Percentiles rank a stretch among this genome's conserved stretches.
phyloP scores from a whole-genome alignment of 176 grass and related monocot species.

The Carex scoparia region DNA sequence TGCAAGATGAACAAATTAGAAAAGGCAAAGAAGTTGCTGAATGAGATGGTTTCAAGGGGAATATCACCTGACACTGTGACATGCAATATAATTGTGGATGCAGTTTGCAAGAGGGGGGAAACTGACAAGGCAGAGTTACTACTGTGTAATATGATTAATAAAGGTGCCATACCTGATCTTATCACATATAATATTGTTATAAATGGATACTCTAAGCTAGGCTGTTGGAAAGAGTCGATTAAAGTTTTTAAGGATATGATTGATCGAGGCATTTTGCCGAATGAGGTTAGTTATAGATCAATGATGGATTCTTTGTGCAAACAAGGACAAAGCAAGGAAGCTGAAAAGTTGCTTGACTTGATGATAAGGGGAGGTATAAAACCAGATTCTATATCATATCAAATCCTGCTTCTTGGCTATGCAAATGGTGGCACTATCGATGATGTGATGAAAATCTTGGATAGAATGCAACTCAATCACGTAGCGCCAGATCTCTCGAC shows the following conservation, averaged over 20 bases:
- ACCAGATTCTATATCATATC: not conserved
- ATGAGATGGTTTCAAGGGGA: constrained; percentile 11
- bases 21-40: not conserved
- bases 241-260: constrained; percentile 8
- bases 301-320: constrained; percentile 12
- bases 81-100: not conserved
- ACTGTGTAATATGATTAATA: not conserved
- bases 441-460: not conserved
- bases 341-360: not conserved
- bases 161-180: not conserved
- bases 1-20: not conserved
- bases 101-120: not conserved
- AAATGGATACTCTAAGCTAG: not conserved
- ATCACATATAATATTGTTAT: not conserved
- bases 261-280: not conserved
- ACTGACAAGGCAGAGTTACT: not conserved
- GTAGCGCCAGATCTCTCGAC: not conserved
- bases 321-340: constrained; percentile 9
- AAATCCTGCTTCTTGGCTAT: not conserved
- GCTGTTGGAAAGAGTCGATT: not conserved
- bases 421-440: not conserved
- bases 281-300: not conserved
- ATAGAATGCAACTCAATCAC: not conserved
- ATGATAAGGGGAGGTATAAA: not conserved
- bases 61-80: not conserved